Conservation (phyloP, 2,329 filamentous ascomycete genomes). For the Aulographum hederae region DNA sequence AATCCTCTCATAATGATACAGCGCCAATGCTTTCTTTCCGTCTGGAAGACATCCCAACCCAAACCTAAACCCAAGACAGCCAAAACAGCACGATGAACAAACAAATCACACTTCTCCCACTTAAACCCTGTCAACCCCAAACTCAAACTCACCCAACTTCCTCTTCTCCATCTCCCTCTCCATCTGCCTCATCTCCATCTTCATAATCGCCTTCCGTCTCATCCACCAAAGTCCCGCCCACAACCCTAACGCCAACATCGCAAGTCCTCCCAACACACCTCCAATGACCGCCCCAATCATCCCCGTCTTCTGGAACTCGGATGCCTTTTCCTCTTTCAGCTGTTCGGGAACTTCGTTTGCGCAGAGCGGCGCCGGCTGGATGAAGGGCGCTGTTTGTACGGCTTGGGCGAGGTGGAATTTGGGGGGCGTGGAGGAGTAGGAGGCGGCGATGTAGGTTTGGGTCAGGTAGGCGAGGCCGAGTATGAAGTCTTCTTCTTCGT, state of each 20-base stretch:
- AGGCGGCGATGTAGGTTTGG: conserved; percentile 25
- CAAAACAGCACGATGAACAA: too few species aligned
- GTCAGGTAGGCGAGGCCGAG: conserved; percentile 22
- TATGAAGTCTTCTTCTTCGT: conserved; percentile 12
- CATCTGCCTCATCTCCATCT: neutral
- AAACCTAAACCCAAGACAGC: too few species aligned
- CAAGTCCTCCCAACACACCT: conserved; percentile 17
- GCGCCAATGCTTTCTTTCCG: too few species aligned
- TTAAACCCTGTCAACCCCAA: too few species aligned
- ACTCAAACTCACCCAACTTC: too few species aligned
- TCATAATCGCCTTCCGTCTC: neutral
- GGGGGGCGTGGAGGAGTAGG: conserved; percentile 18
- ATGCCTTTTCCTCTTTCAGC: conserved; percentile 12
- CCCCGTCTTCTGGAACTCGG: conserved; percentile 15
- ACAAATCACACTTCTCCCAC: too few species aligned
- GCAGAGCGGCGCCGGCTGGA: conserved; percentile 23
- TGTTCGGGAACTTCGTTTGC: conserved; percentile 17
- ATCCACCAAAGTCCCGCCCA: conserved; percentile 1
- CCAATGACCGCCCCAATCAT: conserved; percentile 20
- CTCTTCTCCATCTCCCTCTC: neutral
- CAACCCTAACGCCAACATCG: conserved; percentile 13
- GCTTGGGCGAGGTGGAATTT: conserved; percentile 23
- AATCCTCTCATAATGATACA: too few species aligned
- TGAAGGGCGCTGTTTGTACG: conserved; percentile 19
- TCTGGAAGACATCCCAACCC: too few species aligned